Conservation (phyloP, 2,329 filamentous ascomycete genomes). For the Ciborinia camelliae region DNA sequence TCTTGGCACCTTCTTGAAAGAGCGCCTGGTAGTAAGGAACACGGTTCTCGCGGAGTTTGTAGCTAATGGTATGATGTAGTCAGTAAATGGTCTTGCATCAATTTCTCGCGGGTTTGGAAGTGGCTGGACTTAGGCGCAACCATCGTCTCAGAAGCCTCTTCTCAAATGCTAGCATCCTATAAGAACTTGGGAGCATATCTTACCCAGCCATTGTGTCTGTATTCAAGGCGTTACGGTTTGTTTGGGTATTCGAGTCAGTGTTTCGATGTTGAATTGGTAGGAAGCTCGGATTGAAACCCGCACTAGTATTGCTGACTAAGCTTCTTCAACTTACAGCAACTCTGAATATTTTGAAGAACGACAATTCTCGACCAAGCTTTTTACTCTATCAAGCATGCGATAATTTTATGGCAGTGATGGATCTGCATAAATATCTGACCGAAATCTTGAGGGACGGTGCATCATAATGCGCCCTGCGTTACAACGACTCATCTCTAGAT, state of each 20-base stretch:
- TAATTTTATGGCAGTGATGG: slow-evolving; percentile 10
- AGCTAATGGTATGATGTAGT: slow-evolving; percentile 31
- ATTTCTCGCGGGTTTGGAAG: neutral
- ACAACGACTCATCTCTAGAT: slow-evolving; percentile 34
- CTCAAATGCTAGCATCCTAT: neutral
- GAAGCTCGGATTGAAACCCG: slow-evolving; percentile 17
- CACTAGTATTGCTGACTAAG: slow-evolving; percentile 27
- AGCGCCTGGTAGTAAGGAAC: slow-evolving; percentile 71
- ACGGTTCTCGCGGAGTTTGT: slow-evolving; percentile 71
- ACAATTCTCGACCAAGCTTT: neutral
- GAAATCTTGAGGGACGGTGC: slow-evolving; percentile 13
- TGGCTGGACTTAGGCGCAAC: neutral
- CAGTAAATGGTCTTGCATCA: slow-evolving; percentile 6
- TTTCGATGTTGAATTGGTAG: slow-evolving; percentile 20
- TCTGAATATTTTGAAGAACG: slow-evolving; percentile 4
- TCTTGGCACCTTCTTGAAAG: slow-evolving; percentile 70
- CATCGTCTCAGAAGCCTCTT: neutral
- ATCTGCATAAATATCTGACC: neutral
- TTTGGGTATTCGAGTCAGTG: slow-evolving; percentile 17
- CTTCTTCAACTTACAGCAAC: neutral
- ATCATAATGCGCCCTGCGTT: slow-evolving; percentile 27
- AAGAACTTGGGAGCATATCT: slow-evolving; percentile 20
- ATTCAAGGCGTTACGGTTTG: slow-evolving; percentile 15
- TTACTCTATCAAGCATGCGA: slow-evolving; percentile 6
- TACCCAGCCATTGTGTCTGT: slow-evolving; percentile 38